Conservation (phyloP, 495 filamentous ascomycete species). For the Rostrohypoxylon terebratum region DNA sequence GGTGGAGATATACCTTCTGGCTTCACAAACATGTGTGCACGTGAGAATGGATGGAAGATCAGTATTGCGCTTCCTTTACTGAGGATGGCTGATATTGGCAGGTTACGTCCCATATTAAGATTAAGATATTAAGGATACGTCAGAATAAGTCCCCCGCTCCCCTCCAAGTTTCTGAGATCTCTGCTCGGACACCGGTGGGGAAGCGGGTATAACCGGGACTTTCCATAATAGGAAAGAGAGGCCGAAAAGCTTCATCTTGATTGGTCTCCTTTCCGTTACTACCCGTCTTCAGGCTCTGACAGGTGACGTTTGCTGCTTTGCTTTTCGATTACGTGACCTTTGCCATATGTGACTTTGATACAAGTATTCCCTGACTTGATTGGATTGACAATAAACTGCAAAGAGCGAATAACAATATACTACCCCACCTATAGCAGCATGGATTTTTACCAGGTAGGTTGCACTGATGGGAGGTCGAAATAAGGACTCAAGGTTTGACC, state of each 20-base stretch:
- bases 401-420: too few relatives aligned
- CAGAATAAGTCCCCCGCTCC: neutral
- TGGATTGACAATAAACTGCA: neutral
- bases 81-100: neutral
- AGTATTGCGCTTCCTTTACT: neutral
- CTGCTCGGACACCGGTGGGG: neutral
- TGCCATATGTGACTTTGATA: neutral
- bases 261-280: neutral
- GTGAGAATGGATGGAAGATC: neutral
- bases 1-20: too few relatives aligned
- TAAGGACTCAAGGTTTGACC: neutral
- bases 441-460: too few relatives aligned
- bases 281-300: neutral
- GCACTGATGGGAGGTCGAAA: neutral
- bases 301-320: neutral
- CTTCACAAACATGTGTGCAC: neutral
- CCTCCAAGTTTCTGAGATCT: neutral
- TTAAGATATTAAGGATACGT: too few relatives aligned
- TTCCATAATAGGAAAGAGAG: slow-evolving; percentile 21
- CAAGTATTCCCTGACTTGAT: neutral
- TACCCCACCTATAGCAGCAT: too few relatives aligned
- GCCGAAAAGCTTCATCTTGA: neutral
- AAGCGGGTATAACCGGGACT: neutral
- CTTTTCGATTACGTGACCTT: neutral
- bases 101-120: neutral